phyloP scores from a whole-genome alignment of 306 rosid species.

The Acacia melanoxylon region DNA sequence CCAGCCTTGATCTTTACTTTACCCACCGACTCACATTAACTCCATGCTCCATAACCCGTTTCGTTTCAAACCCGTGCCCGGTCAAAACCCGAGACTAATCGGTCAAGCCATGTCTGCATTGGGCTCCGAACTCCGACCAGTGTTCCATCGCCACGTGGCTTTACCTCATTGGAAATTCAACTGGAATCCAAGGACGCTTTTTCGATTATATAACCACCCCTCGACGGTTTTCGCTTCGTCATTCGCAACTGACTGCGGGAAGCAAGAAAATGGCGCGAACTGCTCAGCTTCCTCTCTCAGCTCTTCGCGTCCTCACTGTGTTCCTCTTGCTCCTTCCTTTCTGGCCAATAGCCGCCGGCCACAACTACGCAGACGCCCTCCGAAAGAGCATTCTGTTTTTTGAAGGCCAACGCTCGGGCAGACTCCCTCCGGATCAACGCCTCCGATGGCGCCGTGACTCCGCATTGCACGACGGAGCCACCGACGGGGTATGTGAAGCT shows the following conservation, averaged over 20 bases:
- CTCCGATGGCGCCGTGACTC: conserved; percentile 91
- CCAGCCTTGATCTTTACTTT: background rate
- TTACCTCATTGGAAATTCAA: background rate
- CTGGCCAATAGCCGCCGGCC: conserved; percentile 39
- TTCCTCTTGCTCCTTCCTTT: conserved; percentile 45
- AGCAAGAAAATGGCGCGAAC: conserved; percentile 45
- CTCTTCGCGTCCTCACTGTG: conserved; percentile 38
- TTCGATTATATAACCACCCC: conserved; percentile 60
- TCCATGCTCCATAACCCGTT: background rate
- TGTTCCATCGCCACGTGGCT: conserved; percentile 49
- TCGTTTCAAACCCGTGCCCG: conserved; percentile 12
- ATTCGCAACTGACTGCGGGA: conserved; percentile 7
- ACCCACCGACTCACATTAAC: conserved; percentile 10
- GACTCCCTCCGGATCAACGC: conserved; percentile 81
- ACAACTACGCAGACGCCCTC: conserved; percentile 83
- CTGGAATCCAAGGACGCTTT: conserved; percentile 85
- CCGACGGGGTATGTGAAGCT: conserved; percentile 56
- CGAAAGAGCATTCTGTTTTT: conserved; percentile 90
- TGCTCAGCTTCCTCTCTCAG: conserved; percentile 20
- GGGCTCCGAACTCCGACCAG: conserved; percentile 49
- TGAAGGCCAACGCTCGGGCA: conserved; percentile 99
- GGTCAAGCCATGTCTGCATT: conserved; percentile 54
- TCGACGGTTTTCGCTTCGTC: conserved; percentile 33
- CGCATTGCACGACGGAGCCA: conserved; percentile 78
- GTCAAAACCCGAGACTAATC: conserved; percentile 43